A percentile compares a stretch with the other conserved stretches of the same genome.
Evolutionary conservation across 2,329 filamentous ascomycete genomes (phyloP).

Genomic region (Penicillium sp.): DNA sequence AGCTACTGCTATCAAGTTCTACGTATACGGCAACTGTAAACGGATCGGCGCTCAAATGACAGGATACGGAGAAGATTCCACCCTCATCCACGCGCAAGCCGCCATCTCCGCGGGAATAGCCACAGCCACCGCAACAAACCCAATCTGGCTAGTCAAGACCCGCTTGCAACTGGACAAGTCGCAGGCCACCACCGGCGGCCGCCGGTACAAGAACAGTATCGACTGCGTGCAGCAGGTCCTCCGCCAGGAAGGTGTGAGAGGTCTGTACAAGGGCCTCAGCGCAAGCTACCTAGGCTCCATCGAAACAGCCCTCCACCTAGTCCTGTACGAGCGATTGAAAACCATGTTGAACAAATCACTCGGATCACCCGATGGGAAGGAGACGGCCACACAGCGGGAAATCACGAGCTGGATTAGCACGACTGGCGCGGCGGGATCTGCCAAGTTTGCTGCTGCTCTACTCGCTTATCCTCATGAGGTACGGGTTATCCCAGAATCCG

Average conservation of each 20-base stretch:
- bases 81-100: slow-evolving; percentile 32
- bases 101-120: slow-evolving; percentile 34
- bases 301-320: slow-evolving; percentile 36
- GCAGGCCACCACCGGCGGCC: slow-evolving; percentile 26
- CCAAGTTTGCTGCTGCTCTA: slow-evolving; percentile 32
- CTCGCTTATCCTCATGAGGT: slow-evolving; percentile 37
- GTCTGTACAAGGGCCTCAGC: slow-evolving; percentile 82
- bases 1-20: slow-evolving; percentile 39
- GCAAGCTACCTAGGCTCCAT: slow-evolving; percentile 53
- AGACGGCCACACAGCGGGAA: slow-evolving; percentile 23
- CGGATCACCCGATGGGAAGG: slow-evolving; percentile 17
- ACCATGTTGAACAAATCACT: slow-evolving; percentile 19
- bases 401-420: slow-evolving; percentile 28
- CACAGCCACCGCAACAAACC: slow-evolving; percentile 36
- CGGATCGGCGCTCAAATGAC: slow-evolving; percentile 29
- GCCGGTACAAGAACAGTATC: slow-evolving; percentile 59
- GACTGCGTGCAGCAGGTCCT: slow-evolving; percentile 65
- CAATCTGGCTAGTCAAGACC: slow-evolving; percentile 59
- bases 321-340: slow-evolving; percentile 36
- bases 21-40: slow-evolving; percentile 39
- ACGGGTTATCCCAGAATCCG: background rate
- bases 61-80: slow-evolving; percentile 27
- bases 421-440: slow-evolving; percentile 33
- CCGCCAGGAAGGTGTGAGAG: slow-evolving; percentile 74
- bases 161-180: slow-evolving; percentile 52